Percentiles rank a stretch among this genome's conserved stretches.
phyloP scores from a whole-genome alignment of 805 yeast genomes.

The Yarrowia hollandica region DNA sequence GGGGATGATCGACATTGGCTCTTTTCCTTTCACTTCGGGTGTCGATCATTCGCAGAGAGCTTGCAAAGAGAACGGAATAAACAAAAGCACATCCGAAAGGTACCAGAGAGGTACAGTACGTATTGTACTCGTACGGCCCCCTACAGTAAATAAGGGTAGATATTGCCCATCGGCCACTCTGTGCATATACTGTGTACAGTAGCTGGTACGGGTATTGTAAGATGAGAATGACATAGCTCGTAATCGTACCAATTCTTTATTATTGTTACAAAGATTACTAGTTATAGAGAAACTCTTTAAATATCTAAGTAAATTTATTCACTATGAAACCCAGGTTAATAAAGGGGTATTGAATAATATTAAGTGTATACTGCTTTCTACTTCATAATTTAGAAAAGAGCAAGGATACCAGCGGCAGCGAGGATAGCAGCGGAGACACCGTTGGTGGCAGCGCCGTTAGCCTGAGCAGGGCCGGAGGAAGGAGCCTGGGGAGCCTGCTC shows the following conservation, averaged over 20 bases:
- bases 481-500: constrained; percentile 22
- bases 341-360: constrained; percentile 23
- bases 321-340: constrained; percentile 14
- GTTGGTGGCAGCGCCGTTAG: constrained; percentile 15
- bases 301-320: constrained; percentile 12
- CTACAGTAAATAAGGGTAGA: too few relatives aligned
- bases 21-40: not conserved
- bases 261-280: too few relatives aligned
- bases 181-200: too few relatives aligned
- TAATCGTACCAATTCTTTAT: too few relatives aligned
- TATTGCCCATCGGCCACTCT: too few relatives aligned
- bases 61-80: not conserved
- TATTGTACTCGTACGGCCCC: too few relatives aligned
- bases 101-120: too few relatives aligned
- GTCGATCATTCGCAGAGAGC: not conserved
- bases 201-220: too few relatives aligned
- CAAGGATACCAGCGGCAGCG: constrained; percentile 24
- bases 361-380: constrained; percentile 15
- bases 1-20: not conserved
- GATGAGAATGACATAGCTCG: too few relatives aligned
- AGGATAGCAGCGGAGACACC: constrained; percentile 17
- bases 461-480: constrained; percentile 25
- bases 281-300: not conserved
- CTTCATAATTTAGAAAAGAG: constrained; percentile 13
- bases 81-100: not conserved